These are phyloP conservation scores for Kuraishia cidri DNA, from an alignment of 805 yeast genomes.

Conservation along the genomic window DNA sequence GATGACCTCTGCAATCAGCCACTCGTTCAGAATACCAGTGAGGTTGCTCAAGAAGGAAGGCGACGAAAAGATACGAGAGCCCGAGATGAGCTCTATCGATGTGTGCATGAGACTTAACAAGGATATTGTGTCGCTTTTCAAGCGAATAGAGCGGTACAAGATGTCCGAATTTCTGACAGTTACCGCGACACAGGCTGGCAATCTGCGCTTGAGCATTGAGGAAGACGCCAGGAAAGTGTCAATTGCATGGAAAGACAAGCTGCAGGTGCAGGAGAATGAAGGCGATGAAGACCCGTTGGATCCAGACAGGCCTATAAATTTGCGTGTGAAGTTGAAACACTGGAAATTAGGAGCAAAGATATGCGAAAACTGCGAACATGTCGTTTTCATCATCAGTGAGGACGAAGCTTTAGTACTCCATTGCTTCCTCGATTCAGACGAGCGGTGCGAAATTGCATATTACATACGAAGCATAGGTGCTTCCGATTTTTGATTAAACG, in stretches of 20 bases:
- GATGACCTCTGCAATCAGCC: slow-evolving; percentile 39
- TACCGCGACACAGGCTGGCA: slow-evolving; percentile 38
- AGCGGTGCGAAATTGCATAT: slow-evolving; percentile 57
- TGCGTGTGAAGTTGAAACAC: slow-evolving; percentile 47
- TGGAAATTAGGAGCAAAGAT: slow-evolving; percentile 62
- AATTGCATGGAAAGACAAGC: slow-evolving; percentile 48
- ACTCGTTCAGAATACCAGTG: slow-evolving; percentile 66
- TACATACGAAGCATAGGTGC: slow-evolving; percentile 34
- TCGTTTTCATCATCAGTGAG: slow-evolving; percentile 49
- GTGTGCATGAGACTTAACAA: slow-evolving; percentile 42
- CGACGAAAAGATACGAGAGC: slow-evolving; percentile 50
- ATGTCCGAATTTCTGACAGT: slow-evolving; percentile 41
- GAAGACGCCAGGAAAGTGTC: slow-evolving; percentile 49
- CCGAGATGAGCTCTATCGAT: slow-evolving; percentile 46
- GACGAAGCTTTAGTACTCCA: slow-evolving; percentile 55
- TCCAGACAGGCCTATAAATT: slow-evolving; percentile 18
- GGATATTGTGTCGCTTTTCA: slow-evolving; percentile 44
- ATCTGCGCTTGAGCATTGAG: slow-evolving; percentile 39
- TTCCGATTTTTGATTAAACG: too few relatives aligned
- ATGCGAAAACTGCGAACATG: slow-evolving; percentile 51
- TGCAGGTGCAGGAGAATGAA: slow-evolving; percentile 31
- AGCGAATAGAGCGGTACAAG: slow-evolving; percentile 58
- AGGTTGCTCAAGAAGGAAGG: slow-evolving; percentile 46
- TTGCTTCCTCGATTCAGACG: slow-evolving; percentile 56
- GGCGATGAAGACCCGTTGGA: slow-evolving; percentile 2